Base-by-base conservation (phyloP, 805 yeast genomes). In the Candida sanyiensis region DNA sequence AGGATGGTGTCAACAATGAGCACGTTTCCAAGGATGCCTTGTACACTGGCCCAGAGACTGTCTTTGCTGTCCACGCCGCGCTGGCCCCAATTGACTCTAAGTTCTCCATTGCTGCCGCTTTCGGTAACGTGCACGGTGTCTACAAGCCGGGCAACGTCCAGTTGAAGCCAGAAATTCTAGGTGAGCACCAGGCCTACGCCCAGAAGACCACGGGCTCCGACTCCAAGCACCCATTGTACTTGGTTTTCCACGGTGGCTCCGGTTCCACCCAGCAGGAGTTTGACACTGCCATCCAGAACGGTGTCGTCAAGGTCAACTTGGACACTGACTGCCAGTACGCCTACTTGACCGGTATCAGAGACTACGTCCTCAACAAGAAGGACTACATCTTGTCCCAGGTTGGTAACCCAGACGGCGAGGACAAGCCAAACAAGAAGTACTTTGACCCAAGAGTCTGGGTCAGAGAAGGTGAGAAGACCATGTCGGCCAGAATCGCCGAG, bases 381-480 rank as follows among this genome's bases (percentile, higher is more conserved):
- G 98, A 89, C 70, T 93, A 93, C 82, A 66, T 93, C 57, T 56
- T 75, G 73, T 49, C 83, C 42, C 84, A 70, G 70, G 96, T 93
- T 59, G 98, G 98, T 72, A 93, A 93, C 94, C 98, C 98, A 72
- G 96, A 90, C 17, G 98, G 97, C 69, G 90, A 73, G 42, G 97
- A 93, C 73, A 85, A 87, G 78, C 98, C 98, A 74, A 93, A 93
- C 90, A 93, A 93, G 89, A 93, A 93, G 77, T 88, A 73, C 87
- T 93, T 87, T 66, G 98, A 93, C 75, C 98, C 98, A 73, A 90
- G 98, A 82, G 97, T 89, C 70, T 93, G 98, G 98, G 97, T 93
- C 54, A 89, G 97, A 80, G 97, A 90, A 75, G 97, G 98, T 78
- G 98, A 93, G 79, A 88, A 88, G 88, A 88, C 97, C 63, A 90